These are phyloP conservation scores for Borovskyia barvae DNA, from an alignment of 208 protist genomes.

Conservation along the genomic window DNA sequence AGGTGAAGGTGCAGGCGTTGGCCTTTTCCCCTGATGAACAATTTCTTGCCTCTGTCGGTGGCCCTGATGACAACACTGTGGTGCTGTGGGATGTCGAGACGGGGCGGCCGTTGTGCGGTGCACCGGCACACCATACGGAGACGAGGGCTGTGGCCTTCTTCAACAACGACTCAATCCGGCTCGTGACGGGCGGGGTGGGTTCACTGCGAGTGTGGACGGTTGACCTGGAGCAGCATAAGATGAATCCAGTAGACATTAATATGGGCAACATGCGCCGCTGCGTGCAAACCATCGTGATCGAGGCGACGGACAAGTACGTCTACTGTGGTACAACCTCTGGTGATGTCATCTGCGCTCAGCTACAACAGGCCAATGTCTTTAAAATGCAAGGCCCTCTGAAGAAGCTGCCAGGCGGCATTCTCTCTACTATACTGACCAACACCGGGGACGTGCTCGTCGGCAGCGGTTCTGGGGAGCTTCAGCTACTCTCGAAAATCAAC, in stretches of 20 bases:
- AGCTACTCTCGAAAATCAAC: constrained; percentile 88
- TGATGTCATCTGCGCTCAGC: constrained; percentile 90
- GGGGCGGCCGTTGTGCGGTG: constrained; percentile 89
- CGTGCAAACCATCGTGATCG: constrained; percentile 75
- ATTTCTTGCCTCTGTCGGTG: constrained; percentile 93
- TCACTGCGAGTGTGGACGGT: constrained; percentile 92
- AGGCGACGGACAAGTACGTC: constrained; percentile 84
- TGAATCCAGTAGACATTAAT: constrained; percentile 87
- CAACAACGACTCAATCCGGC: constrained; percentile 74
- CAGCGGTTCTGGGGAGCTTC: constrained; percentile 85
- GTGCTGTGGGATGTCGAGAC: constrained; percentile 94
- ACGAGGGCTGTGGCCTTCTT: constrained; percentile 84
- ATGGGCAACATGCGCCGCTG: constrained; percentile 87
- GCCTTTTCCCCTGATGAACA: constrained; percentile 93
- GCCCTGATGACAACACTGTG: constrained; percentile 94
- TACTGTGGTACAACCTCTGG: constrained; percentile 93
- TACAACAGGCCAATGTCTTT: constrained; percentile 81
- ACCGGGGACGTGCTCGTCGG: constrained; percentile 89
- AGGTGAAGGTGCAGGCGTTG: constrained; percentile 93
- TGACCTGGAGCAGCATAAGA: constrained; percentile 86
- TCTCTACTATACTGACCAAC: constrained; percentile 63
- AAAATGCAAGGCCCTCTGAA: constrained; percentile 91
- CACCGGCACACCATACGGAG: constrained; percentile 75
- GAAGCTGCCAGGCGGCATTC: constrained; percentile 84
- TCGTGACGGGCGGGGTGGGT: constrained; percentile 89